Evolutionary conservation across 2,329 filamentous ascomycete species (phyloP).

Genomic region (Botrytis byssoidea): DNA sequence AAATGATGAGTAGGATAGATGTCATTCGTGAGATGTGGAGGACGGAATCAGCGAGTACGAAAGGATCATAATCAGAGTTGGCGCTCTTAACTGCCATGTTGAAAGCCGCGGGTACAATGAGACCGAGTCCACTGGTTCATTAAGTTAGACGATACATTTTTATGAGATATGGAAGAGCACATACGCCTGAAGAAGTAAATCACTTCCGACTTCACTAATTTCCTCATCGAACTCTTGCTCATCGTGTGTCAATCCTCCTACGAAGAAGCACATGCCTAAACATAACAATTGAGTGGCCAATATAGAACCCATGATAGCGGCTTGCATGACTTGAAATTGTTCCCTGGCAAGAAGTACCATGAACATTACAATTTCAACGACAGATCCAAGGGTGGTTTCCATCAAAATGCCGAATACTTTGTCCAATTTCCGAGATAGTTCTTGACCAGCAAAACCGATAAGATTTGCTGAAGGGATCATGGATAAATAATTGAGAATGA

Average conservation of each 20-base stretch:
- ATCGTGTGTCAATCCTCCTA: constrained; percentile 66
- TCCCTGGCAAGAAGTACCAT: constrained; percentile 62
- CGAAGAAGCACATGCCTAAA: constrained; percentile 76
- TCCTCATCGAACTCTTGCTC: constrained; percentile 71
- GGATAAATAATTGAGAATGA: constrained; percentile 69
- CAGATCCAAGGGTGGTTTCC: constrained; percentile 65
- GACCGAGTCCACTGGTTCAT: constrained; percentile 46
- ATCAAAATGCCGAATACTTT: constrained; percentile 66
- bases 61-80: constrained; percentile 30
- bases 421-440: constrained; percentile 71
- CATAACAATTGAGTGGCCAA: constrained; percentile 80
- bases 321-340: constrained; percentile 69
- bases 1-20: constrained; percentile 66
- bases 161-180: constrained; percentile 38
- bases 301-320: constrained; percentile 80
- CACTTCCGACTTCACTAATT: constrained; percentile 75
- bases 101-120: constrained; percentile 49
- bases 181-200: constrained; percentile 73
- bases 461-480: constrained; percentile 77
- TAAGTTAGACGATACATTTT: background rate
- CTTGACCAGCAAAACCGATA: constrained; percentile 71
- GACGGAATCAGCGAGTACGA: constrained; percentile 51
- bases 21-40: constrained; percentile 69
- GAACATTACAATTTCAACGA: constrained; percentile 82
- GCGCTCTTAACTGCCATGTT: constrained; percentile 42